Evolutionary conservation across 139 green algal genomes (phyloP).

Genomic region (Tetraselmis chui): DNA sequence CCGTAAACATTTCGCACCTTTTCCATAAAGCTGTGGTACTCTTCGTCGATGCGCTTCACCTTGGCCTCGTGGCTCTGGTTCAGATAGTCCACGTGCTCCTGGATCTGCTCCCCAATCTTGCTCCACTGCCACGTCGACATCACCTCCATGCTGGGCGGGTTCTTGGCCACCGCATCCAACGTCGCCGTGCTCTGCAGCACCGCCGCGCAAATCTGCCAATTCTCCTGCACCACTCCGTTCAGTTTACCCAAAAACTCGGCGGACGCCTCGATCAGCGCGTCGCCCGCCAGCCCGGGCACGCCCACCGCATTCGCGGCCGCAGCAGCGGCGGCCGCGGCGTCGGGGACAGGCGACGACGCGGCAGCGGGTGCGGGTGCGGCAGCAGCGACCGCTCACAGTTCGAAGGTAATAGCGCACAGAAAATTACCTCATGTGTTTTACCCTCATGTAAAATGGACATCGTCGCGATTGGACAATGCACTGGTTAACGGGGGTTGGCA

Average conservation of each 20-base stretch:
- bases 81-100: background rate
- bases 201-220: background rate
- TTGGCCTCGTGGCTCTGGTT: background rate
- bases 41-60: background rate
- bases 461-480: too few species aligned
- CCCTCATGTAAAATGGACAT: too few species aligned
- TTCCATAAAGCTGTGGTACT: background rate
- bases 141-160: background rate
- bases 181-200: background rate
- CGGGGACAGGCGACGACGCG: too few species aligned
- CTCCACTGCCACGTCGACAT: background rate
- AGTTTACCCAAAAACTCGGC: background rate
- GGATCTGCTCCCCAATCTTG: background rate
- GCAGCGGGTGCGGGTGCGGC: too few species aligned
- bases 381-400: too few species aligned
- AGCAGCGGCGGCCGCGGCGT: background rate
- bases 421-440: too few species aligned
- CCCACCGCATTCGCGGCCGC: background rate
- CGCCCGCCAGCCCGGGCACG: background rate
- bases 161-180: background rate
- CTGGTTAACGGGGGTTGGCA: too few species aligned
- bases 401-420: too few species aligned
- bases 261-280: background rate
- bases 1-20: too few species aligned
- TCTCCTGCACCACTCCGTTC: background rate